Conservation (phyloP, 495 filamentous ascomycete genomes). For the Cercophora sp. region DNA sequence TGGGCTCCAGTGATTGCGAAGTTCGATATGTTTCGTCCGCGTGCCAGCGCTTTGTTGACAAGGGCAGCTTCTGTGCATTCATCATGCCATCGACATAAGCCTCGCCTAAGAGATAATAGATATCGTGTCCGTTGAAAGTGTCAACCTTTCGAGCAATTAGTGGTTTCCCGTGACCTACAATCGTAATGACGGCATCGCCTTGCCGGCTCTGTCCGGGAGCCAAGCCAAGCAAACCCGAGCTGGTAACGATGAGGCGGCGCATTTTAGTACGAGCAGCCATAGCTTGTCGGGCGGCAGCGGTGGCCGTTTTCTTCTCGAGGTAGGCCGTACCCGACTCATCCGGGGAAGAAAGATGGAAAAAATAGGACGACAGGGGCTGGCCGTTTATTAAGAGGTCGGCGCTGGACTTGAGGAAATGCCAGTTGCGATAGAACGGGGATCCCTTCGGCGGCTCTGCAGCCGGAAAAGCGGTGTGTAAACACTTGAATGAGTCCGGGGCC, state of each 20-base stretch:
- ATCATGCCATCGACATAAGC: slow-evolving; percentile 6
- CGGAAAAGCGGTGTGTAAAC: slow-evolving; percentile 7
- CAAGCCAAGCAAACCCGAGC: slow-evolving; percentile 2
- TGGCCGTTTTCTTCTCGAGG: not conserved
- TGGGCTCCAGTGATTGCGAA: not conserved
- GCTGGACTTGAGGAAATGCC: slow-evolving; percentile 12
- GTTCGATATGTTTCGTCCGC: not conserved
- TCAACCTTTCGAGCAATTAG: slow-evolving; percentile 3
- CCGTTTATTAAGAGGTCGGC: not conserved
- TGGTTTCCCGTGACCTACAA: slow-evolving; percentile 5
- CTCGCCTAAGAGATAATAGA: slow-evolving; percentile 7
- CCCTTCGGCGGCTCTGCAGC: slow-evolving; percentile 2
- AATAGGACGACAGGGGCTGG: not conserved
- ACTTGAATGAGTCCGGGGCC: slow-evolving; percentile 6
- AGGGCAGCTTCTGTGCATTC: not conserved
- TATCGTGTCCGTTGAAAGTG: not conserved
- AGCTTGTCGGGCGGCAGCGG: slow-evolving; percentile 5
- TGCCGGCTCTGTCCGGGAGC: not conserved
- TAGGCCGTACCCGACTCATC: not conserved
- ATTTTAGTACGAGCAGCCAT: slow-evolving; percentile 9
- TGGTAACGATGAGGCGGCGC: not conserved
- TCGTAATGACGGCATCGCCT: slow-evolving; percentile 4
- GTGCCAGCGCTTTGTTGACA: not conserved
- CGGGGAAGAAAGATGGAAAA: not conserved
- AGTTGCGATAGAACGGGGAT: slow-evolving; percentile 6